Percentiles rank a stretch among this genome's conserved stretches.
phyloP scores from a whole-genome alignment of 176 grass and related monocot species.

The Triticum turgidum region DNA sequence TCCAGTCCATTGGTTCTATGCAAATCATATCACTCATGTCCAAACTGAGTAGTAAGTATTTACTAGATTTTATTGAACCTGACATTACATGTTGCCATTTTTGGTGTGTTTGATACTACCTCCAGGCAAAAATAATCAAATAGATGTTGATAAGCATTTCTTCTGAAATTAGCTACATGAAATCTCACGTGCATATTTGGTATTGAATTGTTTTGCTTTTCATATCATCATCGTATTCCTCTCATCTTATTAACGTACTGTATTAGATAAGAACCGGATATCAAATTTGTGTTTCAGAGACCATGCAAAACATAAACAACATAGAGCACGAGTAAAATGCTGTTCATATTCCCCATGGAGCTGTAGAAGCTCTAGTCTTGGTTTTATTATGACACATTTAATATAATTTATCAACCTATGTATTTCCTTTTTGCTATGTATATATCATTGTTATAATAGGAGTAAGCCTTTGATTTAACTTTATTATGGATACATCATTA shows the following conservation, averaged over 20 bases:
- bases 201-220: not conserved
- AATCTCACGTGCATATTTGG: not conserved
- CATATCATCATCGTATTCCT: not conserved
- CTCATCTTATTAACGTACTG: constrained; percentile 6
- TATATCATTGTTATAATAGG: not conserved
- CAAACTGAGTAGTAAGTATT: not conserved
- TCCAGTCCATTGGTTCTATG: not conserved
- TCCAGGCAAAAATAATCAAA: not conserved
- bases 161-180: not conserved
- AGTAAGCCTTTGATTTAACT: not conserved
- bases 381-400: not conserved
- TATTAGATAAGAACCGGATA: not conserved
- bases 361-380: not conserved
- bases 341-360: not conserved
- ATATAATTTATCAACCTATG: constrained; percentile 6
- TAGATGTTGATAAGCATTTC: not conserved
- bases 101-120: not conserved
- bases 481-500: not conserved
- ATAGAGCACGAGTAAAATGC: not conserved
- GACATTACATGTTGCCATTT: not conserved
- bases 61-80: not conserved
- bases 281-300: constrained; percentile 4
- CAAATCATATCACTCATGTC: not conserved
- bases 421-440: not conserved
- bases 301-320: not conserved